phyloP scores from a whole-genome alignment of 257 asterid genomes.

The Capsicum chinense region DNA sequence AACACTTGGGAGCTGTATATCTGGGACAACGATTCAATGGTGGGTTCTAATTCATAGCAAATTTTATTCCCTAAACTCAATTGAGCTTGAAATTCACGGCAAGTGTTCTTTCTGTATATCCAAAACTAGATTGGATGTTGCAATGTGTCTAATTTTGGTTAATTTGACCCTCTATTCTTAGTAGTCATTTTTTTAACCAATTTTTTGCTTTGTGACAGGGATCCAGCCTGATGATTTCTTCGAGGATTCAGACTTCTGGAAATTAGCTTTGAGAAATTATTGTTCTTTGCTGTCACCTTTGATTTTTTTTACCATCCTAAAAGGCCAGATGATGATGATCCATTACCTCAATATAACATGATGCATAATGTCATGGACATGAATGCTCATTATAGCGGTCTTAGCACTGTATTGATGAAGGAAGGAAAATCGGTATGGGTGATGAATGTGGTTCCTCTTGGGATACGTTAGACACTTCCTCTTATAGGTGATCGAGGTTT shows the following conservation, averaged over 20 bases:
- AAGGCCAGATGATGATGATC: slow-evolving; percentile 96
- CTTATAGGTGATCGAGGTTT: slow-evolving; percentile 74
- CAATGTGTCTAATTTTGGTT: neutral
- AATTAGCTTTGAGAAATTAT: slow-evolving; percentile 72
- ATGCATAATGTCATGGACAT: slow-evolving; percentile 95
- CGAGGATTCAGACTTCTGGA: slow-evolving; percentile 78
- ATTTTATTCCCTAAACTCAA: slow-evolving; percentile 52
- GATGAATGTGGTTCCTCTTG: slow-evolving; percentile 89
- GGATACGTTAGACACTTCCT: slow-evolving; percentile 72
- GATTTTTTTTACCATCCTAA: slow-evolving; percentile 98
- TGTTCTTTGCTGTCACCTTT: slow-evolving; percentile 97
- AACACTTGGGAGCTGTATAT: slow-evolving; percentile 70
- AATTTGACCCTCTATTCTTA: neutral
- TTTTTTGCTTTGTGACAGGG: slow-evolving; percentile 50
- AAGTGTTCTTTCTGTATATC: slow-evolving; percentile 37
- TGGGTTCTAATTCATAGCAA: slow-evolving; percentile 81
- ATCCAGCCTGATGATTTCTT: slow-evolving; percentile 69
- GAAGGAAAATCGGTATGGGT: slow-evolving; percentile 86
- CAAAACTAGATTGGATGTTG: neutral
- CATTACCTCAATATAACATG: slow-evolving; percentile 90
- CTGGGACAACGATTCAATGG: slow-evolving; percentile 68
- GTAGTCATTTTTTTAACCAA: neutral
- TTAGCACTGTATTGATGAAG: slow-evolving; percentile 69
- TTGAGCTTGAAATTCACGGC: slow-evolving; percentile 74
- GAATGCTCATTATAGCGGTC: slow-evolving; percentile 88